Base-by-base conservation (phyloP, 306 rosid genomes). In the Quercus suber region DNA sequence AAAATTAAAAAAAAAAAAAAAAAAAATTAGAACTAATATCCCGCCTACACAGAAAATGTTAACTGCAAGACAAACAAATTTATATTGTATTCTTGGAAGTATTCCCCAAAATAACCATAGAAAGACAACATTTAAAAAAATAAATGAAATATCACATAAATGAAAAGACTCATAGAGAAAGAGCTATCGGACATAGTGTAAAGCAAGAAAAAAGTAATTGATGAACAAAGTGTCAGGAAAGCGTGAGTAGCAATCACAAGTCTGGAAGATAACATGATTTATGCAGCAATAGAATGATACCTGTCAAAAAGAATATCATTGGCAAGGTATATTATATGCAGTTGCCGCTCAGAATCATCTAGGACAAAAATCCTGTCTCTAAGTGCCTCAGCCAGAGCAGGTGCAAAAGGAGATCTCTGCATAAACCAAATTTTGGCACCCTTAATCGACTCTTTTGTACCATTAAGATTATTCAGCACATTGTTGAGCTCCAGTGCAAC, bases 361-460 rank as follows among this genome's bases (percentile, higher is more conserved):
- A 93, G 70, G 13, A 84, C 73, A 75, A 86, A 93, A n/a, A 95
- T 88, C 69, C 93, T 83, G 28, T 95, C 99, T 79, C 94, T 82
- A 71, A 93, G 97, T 53, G 93, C 97, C 89, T 93, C 97, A 6
- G 96, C 96, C 78, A 95, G 80, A 65, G 99, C 96, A 4, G 98
- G 98, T 20, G 99, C 96, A 76, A 95, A 95, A 49, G 96, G 90
- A 45, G 97, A 87, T 89, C 99, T 88, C 91, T 93, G 98, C 93
- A 91, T 90, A 93, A 95, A 95, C 99, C 99, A 95, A 78, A 89
- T 88, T 80, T 93, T 95, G 53, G 98, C 96, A 51, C 98, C 91
- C 83, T 91, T 95, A 63, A 95, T 95, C 1, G 97, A 93, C 80
- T 95, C 97, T 78, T 93, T 95, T 53, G 99, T 92, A 81, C 99